A percentile compares a stretch with the other conserved stretches of the same genome.
Conservation (phyloP, 2,329 filamentous ascomycete species). For the Penicillium concentricum region DNA sequence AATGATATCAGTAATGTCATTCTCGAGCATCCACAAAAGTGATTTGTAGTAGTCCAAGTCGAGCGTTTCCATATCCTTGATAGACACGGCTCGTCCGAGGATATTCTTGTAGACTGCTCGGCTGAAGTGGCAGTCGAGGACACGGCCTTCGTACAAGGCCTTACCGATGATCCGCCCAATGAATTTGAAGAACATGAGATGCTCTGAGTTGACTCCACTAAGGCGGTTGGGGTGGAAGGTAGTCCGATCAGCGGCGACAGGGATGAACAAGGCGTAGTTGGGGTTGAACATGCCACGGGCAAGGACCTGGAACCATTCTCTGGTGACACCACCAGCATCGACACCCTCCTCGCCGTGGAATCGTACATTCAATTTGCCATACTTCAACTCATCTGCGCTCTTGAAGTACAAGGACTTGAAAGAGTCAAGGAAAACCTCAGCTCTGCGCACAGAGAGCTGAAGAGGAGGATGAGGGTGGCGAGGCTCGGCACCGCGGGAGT, state of each 20-base stretch:
- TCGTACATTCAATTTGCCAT: constrained; percentile 94
- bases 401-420: constrained; percentile 99
- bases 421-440: constrained; percentile 96
- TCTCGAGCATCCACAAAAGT: constrained; percentile 95
- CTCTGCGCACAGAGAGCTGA: constrained; percentile 84
- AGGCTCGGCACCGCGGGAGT: constrained; percentile 68
- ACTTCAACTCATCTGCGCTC: constrained; percentile 94
- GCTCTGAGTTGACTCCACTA: constrained; percentile 91
- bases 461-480: constrained; percentile 73
- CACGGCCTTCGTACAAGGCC: constrained; percentile 90
- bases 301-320: constrained; percentile 99
- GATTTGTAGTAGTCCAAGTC: constrained; percentile 99
- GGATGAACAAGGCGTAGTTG: constrained; percentile 93
- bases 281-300: constrained; percentile 98
- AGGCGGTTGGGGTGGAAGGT: constrained; percentile 98
- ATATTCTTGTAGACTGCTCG: constrained; percentile 98
- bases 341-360: constrained; percentile 98
- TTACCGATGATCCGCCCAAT: constrained; percentile 98
- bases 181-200: constrained; percentile 98
- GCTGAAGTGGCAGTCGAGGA: constrained; percentile 98
- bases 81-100: constrained; percentile 86
- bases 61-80: constrained; percentile 99
- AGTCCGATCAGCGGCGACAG: constrained; percentile 93
- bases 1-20: constrained; percentile 97
- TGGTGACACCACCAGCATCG: constrained; percentile 93